phyloP scores from a whole-genome alignment of 352 stramenopile genomes.

The Phytophthora multivora region DNA sequence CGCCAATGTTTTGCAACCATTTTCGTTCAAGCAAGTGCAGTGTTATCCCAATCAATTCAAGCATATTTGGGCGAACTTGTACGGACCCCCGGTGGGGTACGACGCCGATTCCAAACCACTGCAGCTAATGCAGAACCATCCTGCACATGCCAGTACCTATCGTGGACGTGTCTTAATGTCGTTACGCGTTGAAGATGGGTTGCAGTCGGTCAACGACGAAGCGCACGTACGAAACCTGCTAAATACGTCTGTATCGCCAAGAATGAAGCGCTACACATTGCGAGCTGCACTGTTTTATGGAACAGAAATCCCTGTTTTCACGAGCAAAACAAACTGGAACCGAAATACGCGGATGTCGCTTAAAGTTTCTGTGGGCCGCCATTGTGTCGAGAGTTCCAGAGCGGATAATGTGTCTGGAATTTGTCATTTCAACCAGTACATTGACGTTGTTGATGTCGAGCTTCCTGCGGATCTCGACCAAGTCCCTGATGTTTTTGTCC shows the following conservation, averaged over 20 bases:
- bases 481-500: conserved; percentile 80
- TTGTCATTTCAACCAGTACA: conserved; percentile 82
- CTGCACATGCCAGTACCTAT: conserved; percentile 73
- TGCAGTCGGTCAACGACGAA: conserved; percentile 70
- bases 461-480: conserved; percentile 76
- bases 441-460: conserved; percentile 59
- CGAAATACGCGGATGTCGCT: conserved; percentile 80
- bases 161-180: conserved; percentile 74
- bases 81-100: conserved; percentile 75
- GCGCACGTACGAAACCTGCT: conserved; percentile 72
- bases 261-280: conserved; percentile 62
- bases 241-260: conserved; percentile 38
- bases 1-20: conserved; percentile 62
- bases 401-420: conserved; percentile 74
- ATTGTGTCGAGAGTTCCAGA: conserved; percentile 57
- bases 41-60: conserved; percentile 61
- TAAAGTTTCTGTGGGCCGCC: conserved; percentile 65
- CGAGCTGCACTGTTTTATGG: conserved; percentile 73
- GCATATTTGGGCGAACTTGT: conserved; percentile 81
- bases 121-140: conserved; percentile 68
- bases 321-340: conserved; percentile 70
- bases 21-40: conserved; percentile 78
- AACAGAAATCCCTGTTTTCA: conserved; percentile 81
- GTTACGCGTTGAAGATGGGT: conserved; percentile 64
- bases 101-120: conserved; percentile 40